Base-by-base conservation (phyloP, 2,329 filamentous ascomycete genomes). In the Penicillium sp. region DNA sequence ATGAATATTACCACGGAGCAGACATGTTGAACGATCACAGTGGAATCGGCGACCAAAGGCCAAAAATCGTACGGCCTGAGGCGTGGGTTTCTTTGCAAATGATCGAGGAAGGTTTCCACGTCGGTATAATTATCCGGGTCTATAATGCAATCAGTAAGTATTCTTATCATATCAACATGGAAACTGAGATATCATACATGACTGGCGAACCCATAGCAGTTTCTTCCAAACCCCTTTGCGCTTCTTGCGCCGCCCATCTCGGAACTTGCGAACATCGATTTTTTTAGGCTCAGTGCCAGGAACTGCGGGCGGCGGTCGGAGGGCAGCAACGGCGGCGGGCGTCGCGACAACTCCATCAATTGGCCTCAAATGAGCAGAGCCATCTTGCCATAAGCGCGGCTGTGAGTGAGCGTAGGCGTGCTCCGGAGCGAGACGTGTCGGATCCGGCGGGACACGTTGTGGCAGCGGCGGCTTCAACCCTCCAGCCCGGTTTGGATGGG, bases 111-210 rank as follows among this genome's bases (percentile, higher is more conserved):
- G 1, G 94, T 97, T 59, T 90, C 90, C 69, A 94, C 91, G 70
- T 99, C 94, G 42, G 94, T 97, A 71, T 97, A 97, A 73, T 99
- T 99, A 73, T 99, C 94, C n/a, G 94, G 92, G 69, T 95, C 90
- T 92, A 64, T 7, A 9, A 45, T 16, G 12, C 28, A 53, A 40
- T 52, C 5, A 38, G 21, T 11, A 47, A 45, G 26, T 6, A 42
- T 49, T 14, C 4, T 56, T 20, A 50, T 42, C 49, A 12, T 43
- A 43, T 20, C n/a, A 23, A 23, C 11, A 24, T 45, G 9, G 3
- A 8, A 1, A 9, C 26, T 14, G 14, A 5, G 14, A 46, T 24
- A 46, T 74, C 85, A 62, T 77, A 92, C 89, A 96, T 33, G 89
- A 90, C 71, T 97, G 94, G 75, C 96, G 96, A 68, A 99, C 92